Percentiles rank a stretch among this genome's conserved stretches.
Evolutionary conservation across 768 basidiomycete genomes (phyloP).

Genomic region (Steccherinum ochraceum): DNA sequence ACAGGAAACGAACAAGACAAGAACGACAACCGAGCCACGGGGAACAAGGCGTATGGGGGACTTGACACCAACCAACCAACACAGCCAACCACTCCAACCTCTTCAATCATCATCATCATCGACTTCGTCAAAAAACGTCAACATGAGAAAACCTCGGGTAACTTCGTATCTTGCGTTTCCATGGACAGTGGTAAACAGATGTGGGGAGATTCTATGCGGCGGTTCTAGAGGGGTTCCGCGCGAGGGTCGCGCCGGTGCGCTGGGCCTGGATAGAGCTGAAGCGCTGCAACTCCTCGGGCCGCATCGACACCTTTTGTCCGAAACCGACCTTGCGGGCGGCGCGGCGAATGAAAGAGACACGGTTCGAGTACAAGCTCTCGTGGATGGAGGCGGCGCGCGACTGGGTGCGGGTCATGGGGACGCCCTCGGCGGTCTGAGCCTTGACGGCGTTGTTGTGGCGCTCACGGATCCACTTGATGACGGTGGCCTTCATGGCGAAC

Average conservation of each 20-base stretch:
- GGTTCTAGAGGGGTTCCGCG: slow-evolving; percentile 62
- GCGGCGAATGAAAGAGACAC: slow-evolving; percentile 88
- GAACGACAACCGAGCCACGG: too few relatives aligned
- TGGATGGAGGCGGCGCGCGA: slow-evolving; percentile 88
- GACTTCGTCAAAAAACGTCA: too few relatives aligned
- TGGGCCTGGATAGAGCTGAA: slow-evolving; percentile 85
- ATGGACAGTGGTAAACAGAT: not conserved
- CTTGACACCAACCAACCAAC: not conserved
- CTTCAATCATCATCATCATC: too few relatives aligned
- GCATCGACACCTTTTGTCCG: slow-evolving; percentile 71
- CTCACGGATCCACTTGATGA: slow-evolving; percentile 79
- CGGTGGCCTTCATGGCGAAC: slow-evolving; percentile 91
- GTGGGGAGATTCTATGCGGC: slow-evolving; percentile 26
- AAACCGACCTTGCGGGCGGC: slow-evolving; percentile 88
- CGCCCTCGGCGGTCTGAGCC: slow-evolving; percentile 37
- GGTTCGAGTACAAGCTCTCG: slow-evolving; percentile 92
- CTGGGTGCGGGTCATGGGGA: slow-evolving; percentile 80
- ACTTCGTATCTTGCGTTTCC: slow-evolving; percentile 5
- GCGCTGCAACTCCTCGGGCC: slow-evolving; percentile 78
- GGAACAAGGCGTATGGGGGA: not conserved
- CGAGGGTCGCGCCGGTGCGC: slow-evolving; percentile 68
- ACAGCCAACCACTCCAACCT: not conserved
- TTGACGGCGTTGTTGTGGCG: slow-evolving; percentile 40
- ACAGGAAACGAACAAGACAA: too few relatives aligned
- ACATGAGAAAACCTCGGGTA: too few relatives aligned